Evolutionary conservation across 768 basidiomycete species (phyloP).

Genomic region (Lactarius quietus): DNA sequence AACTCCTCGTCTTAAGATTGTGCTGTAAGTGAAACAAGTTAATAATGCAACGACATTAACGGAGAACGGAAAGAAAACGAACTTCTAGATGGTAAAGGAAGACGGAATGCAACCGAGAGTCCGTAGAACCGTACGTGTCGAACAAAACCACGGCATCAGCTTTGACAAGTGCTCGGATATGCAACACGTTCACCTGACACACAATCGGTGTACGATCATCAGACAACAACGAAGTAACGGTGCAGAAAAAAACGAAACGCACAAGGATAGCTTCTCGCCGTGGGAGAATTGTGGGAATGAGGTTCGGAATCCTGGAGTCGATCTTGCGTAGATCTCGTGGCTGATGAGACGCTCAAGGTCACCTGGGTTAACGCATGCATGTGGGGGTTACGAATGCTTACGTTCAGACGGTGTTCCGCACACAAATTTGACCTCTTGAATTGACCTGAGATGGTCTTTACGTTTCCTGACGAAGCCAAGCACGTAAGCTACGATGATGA

Average conservation of each 20-base stretch:
- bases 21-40: slow-evolving; percentile 46
- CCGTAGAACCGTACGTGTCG: slow-evolving; percentile 84
- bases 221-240: neutral
- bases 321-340: slow-evolving; percentile 96
- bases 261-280: slow-evolving; percentile 87
- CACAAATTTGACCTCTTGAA: slow-evolving; percentile 91
- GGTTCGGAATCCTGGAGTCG: slow-evolving; percentile 89
- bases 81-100: slow-evolving; percentile 89
- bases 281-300: slow-evolving; percentile 90
- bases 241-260: slow-evolving; percentile 33
- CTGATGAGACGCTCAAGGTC: slow-evolving; percentile 39
- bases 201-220: slow-evolving; percentile 17
- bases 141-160: slow-evolving; percentile 89
- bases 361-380: slow-evolving; percentile 14
- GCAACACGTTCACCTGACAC: slow-evolving; percentile 81
- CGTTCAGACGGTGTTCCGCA: slow-evolving; percentile 83
- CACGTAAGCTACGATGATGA: slow-evolving; percentile 28
- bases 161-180: slow-evolving; percentile 93
- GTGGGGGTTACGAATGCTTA: slow-evolving; percentile 41
- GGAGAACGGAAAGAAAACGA: slow-evolving; percentile 24
- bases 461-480: slow-evolving; percentile 52
- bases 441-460: slow-evolving; percentile 83
- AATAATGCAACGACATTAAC: slow-evolving; percentile 15
- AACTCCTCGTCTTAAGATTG: slow-evolving; percentile 70
- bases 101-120: slow-evolving; percentile 81